Conservation (phyloP, 2,329 filamentous ascomycete genomes). For the Sporothrix phasma region DNA sequence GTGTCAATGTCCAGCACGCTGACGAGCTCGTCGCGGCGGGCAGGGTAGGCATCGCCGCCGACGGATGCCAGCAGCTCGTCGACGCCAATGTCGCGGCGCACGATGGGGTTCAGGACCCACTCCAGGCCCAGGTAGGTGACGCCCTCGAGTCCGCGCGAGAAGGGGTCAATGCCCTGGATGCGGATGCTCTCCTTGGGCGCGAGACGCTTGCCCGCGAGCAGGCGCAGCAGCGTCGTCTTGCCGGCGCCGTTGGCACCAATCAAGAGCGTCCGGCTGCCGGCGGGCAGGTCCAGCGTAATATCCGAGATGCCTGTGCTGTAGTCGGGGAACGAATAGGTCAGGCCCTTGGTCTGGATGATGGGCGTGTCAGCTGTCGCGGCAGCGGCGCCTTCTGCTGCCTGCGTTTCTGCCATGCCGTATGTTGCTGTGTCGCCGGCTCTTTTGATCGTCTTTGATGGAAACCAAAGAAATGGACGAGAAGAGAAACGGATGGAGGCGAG, state of each 20-base stretch:
- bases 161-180: conserved; percentile 80
- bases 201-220: conserved; percentile 90
- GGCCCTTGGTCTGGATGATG: conserved; percentile 60
- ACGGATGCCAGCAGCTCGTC: conserved; percentile 74
- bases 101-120: conserved; percentile 96
- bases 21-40: conserved; percentile 77
- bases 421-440: neutral
- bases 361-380: conserved; percentile 29
- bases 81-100: conserved; percentile 89
- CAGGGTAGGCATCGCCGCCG: conserved; percentile 74
- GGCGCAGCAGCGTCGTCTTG: conserved; percentile 90
- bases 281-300: conserved; percentile 66
- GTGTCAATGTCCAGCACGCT: conserved; percentile 84
- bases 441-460: neutral
- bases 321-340: conserved; percentile 86
- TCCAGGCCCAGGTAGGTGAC: conserved; percentile 96
- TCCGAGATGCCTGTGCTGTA: conserved; percentile 66
- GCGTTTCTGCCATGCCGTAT: conserved; percentile 5
- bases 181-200: conserved; percentile 64
- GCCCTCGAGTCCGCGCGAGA: conserved; percentile 79
- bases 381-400: neutral
- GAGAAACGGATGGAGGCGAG: neutral
- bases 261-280: conserved; percentile 76
- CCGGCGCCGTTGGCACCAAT: conserved; percentile 96
- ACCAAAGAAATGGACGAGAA: neutral